Evolutionary conservation across 805 yeast genomes (phyloP), one percentile per base, ranked within the genome.

Genomic region (Teunomyces kruisii): DNA sequence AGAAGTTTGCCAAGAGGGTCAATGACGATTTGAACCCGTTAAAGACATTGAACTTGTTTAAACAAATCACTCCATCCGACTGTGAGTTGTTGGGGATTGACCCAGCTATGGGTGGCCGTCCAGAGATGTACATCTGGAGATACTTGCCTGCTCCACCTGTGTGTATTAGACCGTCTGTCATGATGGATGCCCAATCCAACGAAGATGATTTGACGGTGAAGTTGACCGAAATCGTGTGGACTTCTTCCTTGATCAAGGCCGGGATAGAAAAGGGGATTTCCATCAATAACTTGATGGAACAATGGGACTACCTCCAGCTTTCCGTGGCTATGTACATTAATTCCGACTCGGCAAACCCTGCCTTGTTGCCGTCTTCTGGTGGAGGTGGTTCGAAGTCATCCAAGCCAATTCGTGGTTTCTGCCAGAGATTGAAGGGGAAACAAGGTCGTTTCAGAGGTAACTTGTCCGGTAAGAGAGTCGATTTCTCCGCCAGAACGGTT

Each of bases 391-490:
- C 71, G 8, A 86, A 86, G 56, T 53, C 66, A 22, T 76, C 88
- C 24, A 82, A 83, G 56, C 94, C 94, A 7, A 94, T 94, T 49
- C 76, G 98, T 59, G 99, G 97, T 4, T 83, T 94, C 52, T 94
- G 99, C 65, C 99, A 94, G 72, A 81, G 99, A 61, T 76, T 94
- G 52, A 94, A 94, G 70, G 99, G 99, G 65, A 94, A 94, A 56
- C 98, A 94, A 70, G 99, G 99, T 59, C 85, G 99, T 63, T 95
- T 94, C 72, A 81, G 99, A 75, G 99, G 99, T 54, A 94, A 94
- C 61, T 72, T 94, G 56, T 90, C 97, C 1, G 99, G 99, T 67
- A 94, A 94, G 68, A 87, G 99, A 74, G 99, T 94, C 19, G 99
- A 94, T 67, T 94, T 94, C 62, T 90, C 97, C 0, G 99, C 96